Evolutionary conservation across 176 grass and related monocot species (phyloP), one percentile per base, ranked within the genome.

Genomic region (Aegilops bicornis): DNA sequence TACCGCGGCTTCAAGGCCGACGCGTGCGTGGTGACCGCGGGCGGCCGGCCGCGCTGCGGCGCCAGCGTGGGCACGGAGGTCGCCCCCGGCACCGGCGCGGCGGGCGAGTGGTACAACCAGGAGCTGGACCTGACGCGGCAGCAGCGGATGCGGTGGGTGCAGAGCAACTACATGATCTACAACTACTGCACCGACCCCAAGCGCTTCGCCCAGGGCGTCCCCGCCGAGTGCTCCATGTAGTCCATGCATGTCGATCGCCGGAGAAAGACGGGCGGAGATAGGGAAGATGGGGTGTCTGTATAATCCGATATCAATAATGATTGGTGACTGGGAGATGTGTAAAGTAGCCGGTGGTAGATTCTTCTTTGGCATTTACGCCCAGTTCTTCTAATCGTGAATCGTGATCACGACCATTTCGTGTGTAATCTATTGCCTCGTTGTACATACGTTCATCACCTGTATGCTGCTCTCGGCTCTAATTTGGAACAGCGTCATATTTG

Each of bases 101-200:
- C 76, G 29, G 86, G 89, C 37, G 87, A 62, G 25, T 95, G 95
- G 95, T 97, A 89, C 90, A 88, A 93, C 79, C 95, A 97, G 82
- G 90, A 97, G 81, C 88, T 97, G 14, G 95, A 97, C 64, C 89
- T 86, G 13, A 91, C 82, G 6, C 84, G 87, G 86, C 89, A 88
- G 78, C 78, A 64, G 63, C 90, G 91, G 23, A 95, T 97, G 95
- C 72, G 59, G n/a, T 86, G 69, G 92, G 91, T 93, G 73, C 95
- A 97, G 88, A 81, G 74, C 17, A 93, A 86, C 43, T 97, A 97
- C 84, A 93, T 97, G 95, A 93, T 97, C 83, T 97, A 97, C 82
- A 95, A 97, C 81, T 97, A 97, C 67, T 97, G 95, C 78, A 86
- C 88, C 11, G 95, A 97, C 86, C 88, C 86, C 42, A 97, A 95